These are phyloP conservation scores for Solanum chiquidenum DNA, from an alignment of 257 asterid species.

Conservation along the genomic window DNA sequence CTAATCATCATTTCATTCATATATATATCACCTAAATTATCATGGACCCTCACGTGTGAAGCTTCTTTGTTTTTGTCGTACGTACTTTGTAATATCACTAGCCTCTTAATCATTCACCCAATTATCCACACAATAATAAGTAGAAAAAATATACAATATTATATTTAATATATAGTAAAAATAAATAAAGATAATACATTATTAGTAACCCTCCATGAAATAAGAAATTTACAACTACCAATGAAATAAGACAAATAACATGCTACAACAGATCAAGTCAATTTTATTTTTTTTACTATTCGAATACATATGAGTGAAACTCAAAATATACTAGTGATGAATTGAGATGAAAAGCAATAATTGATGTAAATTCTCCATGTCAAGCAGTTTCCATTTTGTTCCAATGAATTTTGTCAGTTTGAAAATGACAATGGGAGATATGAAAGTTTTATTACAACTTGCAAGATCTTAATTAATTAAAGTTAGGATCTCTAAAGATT, in stretches of 20 bases:
- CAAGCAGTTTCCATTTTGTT: slow-evolving; percentile 21
- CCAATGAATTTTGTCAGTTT: neutral
- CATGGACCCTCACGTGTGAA: neutral
- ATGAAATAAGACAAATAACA: neutral
- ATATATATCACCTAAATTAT: neutral
- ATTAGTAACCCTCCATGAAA: neutral
- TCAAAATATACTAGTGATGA: neutral
- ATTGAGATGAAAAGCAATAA: neutral
- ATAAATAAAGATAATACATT: neutral
- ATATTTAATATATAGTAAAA: neutral
- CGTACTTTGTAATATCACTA: neutral
- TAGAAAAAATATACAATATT: neutral
- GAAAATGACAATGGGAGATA: slow-evolving; percentile 10
- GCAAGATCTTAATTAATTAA: neutral
- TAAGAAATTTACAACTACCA: neutral
- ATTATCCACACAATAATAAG: neutral
- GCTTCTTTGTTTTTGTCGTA: neutral
- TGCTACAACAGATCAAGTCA: neutral
- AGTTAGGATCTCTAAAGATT: neutral
- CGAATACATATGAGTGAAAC: neutral
- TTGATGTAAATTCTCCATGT: neutral
- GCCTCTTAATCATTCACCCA: neutral
- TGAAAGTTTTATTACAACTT: neutral
- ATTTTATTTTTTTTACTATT: neutral
- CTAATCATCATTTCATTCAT: neutral